phyloP scores from a whole-genome alignment of 2,329 filamentous ascomycete genomes.

The Capronia americana region DNA sequence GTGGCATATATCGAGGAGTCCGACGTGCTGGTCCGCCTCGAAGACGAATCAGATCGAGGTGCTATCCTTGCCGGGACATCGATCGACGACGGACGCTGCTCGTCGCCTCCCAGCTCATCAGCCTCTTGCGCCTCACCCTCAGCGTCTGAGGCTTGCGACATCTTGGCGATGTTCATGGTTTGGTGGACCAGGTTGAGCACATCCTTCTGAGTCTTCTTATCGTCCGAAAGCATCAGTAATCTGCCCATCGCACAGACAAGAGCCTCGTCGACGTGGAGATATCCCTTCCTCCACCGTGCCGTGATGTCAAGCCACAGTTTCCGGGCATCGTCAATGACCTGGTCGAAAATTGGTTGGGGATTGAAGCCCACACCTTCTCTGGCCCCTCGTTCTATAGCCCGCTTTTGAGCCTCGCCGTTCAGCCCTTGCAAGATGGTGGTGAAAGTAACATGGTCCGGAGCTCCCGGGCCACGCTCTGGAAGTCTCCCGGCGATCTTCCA shows the following conservation, averaged over 20 bases:
- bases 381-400: slow-evolving; percentile 38
- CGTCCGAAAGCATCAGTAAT: slow-evolving; percentile 70
- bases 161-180: slow-evolving; percentile 70
- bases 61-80: neutral
- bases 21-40: neutral
- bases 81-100: slow-evolving; percentile 2
- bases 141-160: neutral
- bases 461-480: slow-evolving; percentile 66
- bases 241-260: slow-evolving; percentile 82
- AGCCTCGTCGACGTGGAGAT: slow-evolving; percentile 75
- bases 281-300: slow-evolving; percentile 74
- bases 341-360: slow-evolving; percentile 39
- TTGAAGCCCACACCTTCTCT: slow-evolving; percentile 41
- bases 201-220: slow-evolving; percentile 69
- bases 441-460: slow-evolving; percentile 76
- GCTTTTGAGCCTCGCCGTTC: slow-evolving; percentile 53
- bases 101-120: slow-evolving; percentile 9
- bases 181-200: slow-evolving; percentile 79
- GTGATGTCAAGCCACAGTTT: slow-evolving; percentile 82
- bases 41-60: neutral
- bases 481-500: slow-evolving; percentile 78
- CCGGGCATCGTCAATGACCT: slow-evolving; percentile 69
- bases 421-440: slow-evolving; percentile 83
- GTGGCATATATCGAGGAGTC: slow-evolving; percentile 47
- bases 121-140: slow-evolving; percentile 43